Base-by-base conservation (phyloP, 495 filamentous ascomycete genomes). In the Lasiosphaeria hispida region DNA sequence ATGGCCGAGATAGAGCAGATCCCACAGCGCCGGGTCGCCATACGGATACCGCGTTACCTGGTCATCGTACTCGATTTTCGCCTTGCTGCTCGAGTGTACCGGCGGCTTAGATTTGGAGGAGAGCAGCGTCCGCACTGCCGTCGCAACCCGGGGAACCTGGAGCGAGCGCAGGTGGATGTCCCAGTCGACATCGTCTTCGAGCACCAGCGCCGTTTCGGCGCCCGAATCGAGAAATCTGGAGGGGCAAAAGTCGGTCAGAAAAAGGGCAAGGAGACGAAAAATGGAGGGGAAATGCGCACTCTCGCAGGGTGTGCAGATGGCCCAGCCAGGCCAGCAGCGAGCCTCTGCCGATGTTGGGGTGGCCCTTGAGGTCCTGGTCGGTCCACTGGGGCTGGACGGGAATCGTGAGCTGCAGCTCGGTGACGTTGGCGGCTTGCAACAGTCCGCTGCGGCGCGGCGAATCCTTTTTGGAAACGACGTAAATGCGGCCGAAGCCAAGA, bases 181-280 rank as follows among this genome's bases (percentile, higher is more conserved):
- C 73, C 73, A 79, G 57, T 80, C 77, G 49, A 74, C 69, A 51
- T 79, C 76, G 59, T 77, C 76, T 65, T 80, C 76, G 53, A 80
- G 67, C 17, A 79, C 70, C 11, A 80, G 66, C 4, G 73, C 77
- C n/a, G 71, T 64, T 34, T 68, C 62, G 30, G 75, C 63, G 40
- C 73, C 67, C n/a, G 74, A 72, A 39, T 74, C 66, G 34, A 80
- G 65, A 7, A 77, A 59, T 37, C 56, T 59, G 39, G 13, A 34
- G 37, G 38, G 45, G 10, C 9, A 5, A 13, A 23, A 10, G 18
- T 33, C 11, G 34, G 40, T 34, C 40, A 34, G 17, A 5, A 11
- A 23, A 3, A n/a, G n/a, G n/a, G n/a, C 35, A 10, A 10, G 56
- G 11, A 11, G 15, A 18, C 19, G 8, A 0, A 18, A 33, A n/a